Evolutionary conservation across 139 green algal species (phyloP).

Genomic region (Tetraselmis striata): DNA sequence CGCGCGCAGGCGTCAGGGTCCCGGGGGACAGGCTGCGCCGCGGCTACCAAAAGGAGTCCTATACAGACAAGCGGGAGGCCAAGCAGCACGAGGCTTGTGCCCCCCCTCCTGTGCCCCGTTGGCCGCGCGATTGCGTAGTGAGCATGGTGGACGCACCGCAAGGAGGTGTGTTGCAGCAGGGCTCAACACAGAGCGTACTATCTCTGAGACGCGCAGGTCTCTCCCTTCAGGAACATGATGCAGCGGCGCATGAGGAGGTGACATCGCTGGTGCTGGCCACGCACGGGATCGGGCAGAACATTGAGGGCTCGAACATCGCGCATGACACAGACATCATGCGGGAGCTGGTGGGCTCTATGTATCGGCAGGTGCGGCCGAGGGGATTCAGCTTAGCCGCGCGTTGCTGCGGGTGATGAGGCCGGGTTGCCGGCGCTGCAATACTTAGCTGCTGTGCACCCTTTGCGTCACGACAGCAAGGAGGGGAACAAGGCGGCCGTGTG

Average conservation of each 20-base stretch:
- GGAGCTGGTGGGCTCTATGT: not conserved
- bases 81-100: not conserved
- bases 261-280: slow-evolving; percentile 57
- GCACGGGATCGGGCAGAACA: slow-evolving; percentile 68
- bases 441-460: not conserved
- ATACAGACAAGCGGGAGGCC: not conserved
- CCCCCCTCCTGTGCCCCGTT: too few species aligned
- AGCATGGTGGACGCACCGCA: slow-evolving; percentile 9
- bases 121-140: too few species aligned
- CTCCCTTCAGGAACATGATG: slow-evolving; percentile 28
- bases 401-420: not conserved
- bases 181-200: too few species aligned
- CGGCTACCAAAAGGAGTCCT: slow-evolving; percentile 27
- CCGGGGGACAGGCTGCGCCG: slow-evolving; percentile 33
- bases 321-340: slow-evolving; percentile 29
- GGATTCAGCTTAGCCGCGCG: too few species aligned
- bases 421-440: not conserved
- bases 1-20: not conserved
- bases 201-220: too few species aligned
- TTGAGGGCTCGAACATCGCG: slow-evolving; percentile 51
- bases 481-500: slow-evolving; percentile 16
- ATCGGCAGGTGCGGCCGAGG: not conserved
- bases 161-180: not conserved
- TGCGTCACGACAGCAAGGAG: not conserved
- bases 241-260: slow-evolving; percentile 13